phyloP scores from a whole-genome alignment of 1,139 yeast genomes.

The Arxiozyma telluris region DNA sequence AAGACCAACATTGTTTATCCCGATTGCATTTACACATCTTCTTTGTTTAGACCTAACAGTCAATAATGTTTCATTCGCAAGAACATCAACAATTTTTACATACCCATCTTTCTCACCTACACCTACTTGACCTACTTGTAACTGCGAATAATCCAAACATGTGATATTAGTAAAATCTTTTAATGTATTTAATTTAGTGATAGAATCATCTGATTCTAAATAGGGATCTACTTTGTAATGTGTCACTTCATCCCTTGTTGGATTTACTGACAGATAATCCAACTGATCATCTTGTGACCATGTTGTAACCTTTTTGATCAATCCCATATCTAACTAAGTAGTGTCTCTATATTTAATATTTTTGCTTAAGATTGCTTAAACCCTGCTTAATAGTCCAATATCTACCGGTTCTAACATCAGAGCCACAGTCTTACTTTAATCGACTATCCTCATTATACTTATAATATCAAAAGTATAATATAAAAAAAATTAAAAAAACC shows the following conservation, averaged over 20 bases:
- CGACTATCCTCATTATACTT: not conserved
- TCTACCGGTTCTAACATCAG: not conserved
- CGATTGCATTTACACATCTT: constrained; percentile 66
- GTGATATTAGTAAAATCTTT: constrained; percentile 66
- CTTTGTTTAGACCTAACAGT: constrained; percentile 53
- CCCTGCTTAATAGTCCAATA: not conserved
- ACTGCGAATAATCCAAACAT: constrained; percentile 57
- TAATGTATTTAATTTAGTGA: constrained; percentile 43
- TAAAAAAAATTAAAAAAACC: too few relatives aligned
- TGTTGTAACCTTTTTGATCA: constrained; percentile 25
- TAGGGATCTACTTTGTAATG: constrained; percentile 29
- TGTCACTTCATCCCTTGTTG: constrained; percentile 32
- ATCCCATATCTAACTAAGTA: constrained; percentile 20
- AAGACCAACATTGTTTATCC: constrained; percentile 57
- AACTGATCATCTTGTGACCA: constrained; percentile 27
- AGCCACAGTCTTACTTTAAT: not conserved
- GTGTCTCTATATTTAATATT: too few relatives aligned
- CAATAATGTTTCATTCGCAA: constrained; percentile 14
- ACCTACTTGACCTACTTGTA: constrained; percentile 51
- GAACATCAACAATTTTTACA: constrained; percentile 55
- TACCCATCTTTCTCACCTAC: constrained; percentile 70
- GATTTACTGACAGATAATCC: constrained; percentile 31
- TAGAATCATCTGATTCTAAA: constrained; percentile 34
- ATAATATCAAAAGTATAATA: too few relatives aligned
- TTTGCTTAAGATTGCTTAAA: too few relatives aligned